Evolutionary conservation across 2,329 filamentous ascomycete genomes (phyloP), one percentile per base, ranked within the genome.

Genomic region (Colletotrichum echinochloae): DNA sequence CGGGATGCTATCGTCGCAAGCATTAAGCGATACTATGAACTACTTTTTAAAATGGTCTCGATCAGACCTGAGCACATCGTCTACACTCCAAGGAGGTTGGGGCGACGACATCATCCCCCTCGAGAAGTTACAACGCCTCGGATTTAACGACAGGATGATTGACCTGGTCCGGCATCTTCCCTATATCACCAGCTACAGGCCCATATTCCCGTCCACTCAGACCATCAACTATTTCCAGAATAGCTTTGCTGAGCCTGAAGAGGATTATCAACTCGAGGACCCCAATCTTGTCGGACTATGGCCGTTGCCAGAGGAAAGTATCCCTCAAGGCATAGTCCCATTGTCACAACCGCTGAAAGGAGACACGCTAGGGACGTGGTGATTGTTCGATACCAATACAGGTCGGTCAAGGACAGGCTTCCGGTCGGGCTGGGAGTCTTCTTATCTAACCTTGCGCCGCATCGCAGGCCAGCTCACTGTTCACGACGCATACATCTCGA

Each of bases 21-120:
- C 37, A 23, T 66, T 5, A 60, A 41, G 46, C 46, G 56, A 14
- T 60, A 60, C 48, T 66, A 66, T 46, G 28, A 44, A 8, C 26
- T 60, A 9, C 48, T 66, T 3, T 46, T 35, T 11, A 56, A 35
- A 5, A 54, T 46, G 20, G 64, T 56, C 35, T 66, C 60, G 20
- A 51, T 60, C 28, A 48, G 35, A 18, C 37, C 56, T 49, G 35
- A 20, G 1, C 35, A 46, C 1, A 37, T 66, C 28, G 46, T 52
- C 1, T 60, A n/a, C 37, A 35, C 64, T 16, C 48, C 56, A 52
- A 30, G 23, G 48, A 33, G 64, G 64, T 55, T 66, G 64, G 64
- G 11, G 26, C 48, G 48, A 62, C 48, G 23, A 62, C 30, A 28
- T 26, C 33, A 26, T 61, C 20, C 46, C n/a, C n/a, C n/a, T n/a